Conservation (phyloP, 106 monocot genomes). For the Apostasia shenzhenica region DNA sequence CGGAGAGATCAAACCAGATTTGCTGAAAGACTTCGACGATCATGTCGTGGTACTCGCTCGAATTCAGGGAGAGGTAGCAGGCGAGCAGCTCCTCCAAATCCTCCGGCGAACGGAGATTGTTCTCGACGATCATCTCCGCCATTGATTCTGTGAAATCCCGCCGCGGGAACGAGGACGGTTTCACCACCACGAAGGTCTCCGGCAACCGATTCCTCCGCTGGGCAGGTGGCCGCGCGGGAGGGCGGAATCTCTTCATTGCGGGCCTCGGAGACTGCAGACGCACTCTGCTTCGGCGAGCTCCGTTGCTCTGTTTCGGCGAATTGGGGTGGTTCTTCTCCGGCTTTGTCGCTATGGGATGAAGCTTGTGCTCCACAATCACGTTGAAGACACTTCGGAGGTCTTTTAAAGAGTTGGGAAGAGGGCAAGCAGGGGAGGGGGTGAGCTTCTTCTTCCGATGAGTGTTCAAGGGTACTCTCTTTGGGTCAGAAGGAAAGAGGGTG, state of each 20-base stretch:
- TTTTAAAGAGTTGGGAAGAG: conserved; percentile 23
- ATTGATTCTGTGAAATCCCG: conserved; percentile 84
- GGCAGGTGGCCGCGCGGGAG: neutral
- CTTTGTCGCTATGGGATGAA: conserved; percentile 58
- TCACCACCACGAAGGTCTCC: conserved; percentile 63
- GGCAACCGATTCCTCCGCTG: conserved; percentile 10
- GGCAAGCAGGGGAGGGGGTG: neutral
- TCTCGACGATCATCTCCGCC: conserved; percentile 91
- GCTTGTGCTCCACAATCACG: conserved; percentile 10
- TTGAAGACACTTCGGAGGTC: conserved; percentile 25
- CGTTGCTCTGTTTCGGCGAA: neutral
- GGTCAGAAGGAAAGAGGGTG: conserved; percentile 18
- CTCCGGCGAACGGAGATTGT: conserved; percentile 34
- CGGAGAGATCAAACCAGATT: conserved; percentile 64
- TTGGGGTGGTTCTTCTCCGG: conserved; percentile 1
- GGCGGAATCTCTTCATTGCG: neutral
- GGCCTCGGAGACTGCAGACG: conserved; percentile 2
- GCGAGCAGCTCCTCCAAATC: conserved; percentile 81
- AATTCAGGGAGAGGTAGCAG: conserved; percentile 73
- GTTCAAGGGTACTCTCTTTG: conserved; percentile 25
- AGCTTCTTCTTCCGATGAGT: conserved; percentile 5
- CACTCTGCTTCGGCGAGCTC: conserved; percentile 10
- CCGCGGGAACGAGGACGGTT: conserved; percentile 54
- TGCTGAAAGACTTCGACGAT: conserved; percentile 82
- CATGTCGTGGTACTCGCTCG: conserved; percentile 62